A percentile compares a stretch with the other conserved stretches of the same genome.
Evolutionary conservation across 352 stramenopile genomes (phyloP).

Genomic region (Phytophthora constricta): DNA sequence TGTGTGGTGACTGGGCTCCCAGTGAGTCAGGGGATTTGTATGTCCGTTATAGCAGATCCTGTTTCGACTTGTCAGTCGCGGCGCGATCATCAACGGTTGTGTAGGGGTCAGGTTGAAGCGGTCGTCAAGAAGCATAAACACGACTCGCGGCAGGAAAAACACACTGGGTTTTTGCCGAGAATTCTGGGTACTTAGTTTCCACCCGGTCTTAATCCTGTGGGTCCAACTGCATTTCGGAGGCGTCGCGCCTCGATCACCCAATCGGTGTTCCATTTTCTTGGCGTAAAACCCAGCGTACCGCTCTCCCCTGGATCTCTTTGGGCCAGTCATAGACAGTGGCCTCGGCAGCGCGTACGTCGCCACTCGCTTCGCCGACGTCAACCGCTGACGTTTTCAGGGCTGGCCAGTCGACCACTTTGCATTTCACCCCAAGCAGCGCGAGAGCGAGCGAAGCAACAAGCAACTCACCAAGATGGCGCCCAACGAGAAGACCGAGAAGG

Average conservation of each 20-base stretch:
- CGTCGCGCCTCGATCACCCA: no score
- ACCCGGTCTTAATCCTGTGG: not conserved
- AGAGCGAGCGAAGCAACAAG: not conserved
- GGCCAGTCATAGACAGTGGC: constrained; percentile 21
- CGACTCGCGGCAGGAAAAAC: not conserved
- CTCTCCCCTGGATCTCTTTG: not conserved
- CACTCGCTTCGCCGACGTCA: not conserved
- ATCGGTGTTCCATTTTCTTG: not conserved
- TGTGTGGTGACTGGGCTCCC: constrained; percentile 10
- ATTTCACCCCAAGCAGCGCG: constrained; percentile 37
- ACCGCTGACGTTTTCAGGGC: constrained; percentile 11
- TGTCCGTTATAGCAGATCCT: not conserved
- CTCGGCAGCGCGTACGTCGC: not conserved
- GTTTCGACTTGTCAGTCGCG: not conserved
- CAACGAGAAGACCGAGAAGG: constrained; percentile 23
- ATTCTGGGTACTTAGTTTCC: not conserved
- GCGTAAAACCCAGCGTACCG: not conserved
- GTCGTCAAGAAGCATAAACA: constrained; percentile 11
- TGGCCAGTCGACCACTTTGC: constrained; percentile 32
- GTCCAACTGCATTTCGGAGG: not conserved
- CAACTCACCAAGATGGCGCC: constrained; percentile 15
- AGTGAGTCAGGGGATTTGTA: not conserved
- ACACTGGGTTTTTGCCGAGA: not conserved
- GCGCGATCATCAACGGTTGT: constrained; percentile 38
- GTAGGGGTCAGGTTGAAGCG: constrained; percentile 47